These are phyloP conservation scores for Truncatella angustata DNA, from an alignment of 2,329 filamentous ascomycete species.

Conservation along the genomic window DNA sequence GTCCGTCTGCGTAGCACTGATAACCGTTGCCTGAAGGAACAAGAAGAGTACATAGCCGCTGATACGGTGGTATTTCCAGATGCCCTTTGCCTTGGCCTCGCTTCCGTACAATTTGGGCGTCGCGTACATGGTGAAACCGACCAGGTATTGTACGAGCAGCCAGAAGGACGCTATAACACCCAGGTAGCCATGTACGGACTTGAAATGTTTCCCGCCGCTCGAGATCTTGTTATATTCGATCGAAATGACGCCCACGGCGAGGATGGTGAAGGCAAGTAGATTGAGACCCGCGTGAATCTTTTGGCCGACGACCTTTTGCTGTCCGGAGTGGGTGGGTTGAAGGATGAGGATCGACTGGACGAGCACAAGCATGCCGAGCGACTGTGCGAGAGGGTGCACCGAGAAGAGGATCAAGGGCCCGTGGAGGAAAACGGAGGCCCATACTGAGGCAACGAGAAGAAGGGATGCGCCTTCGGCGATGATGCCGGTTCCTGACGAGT, in stretches of 20 bases:
- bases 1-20: slow-evolving; percentile 71
- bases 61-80: slow-evolving; percentile 88
- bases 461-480: slow-evolving; percentile 77
- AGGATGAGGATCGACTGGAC: slow-evolving; percentile 80
- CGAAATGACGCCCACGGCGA: slow-evolving; percentile 64
- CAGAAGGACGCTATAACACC: slow-evolving; percentile 73
- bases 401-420: slow-evolving; percentile 74
- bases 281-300: slow-evolving; percentile 70
- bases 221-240: slow-evolving; percentile 84
- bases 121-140: slow-evolving; percentile 83
- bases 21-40: slow-evolving; percentile 71
- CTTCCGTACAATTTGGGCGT: slow-evolving; percentile 69
- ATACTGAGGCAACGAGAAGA: slow-evolving; percentile 74
- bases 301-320: slow-evolving; percentile 66
- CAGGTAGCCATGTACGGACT: slow-evolving; percentile 76
- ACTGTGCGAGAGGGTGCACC: slow-evolving; percentile 74
- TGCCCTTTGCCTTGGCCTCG: slow-evolving; percentile 71
- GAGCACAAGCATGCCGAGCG: slow-evolving; percentile 68
- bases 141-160: slow-evolving; percentile 68
- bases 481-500: slow-evolving; percentile 68
- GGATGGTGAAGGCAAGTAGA: slow-evolving; percentile 57
- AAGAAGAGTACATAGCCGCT: slow-evolving; percentile 72
- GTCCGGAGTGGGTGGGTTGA: slow-evolving; percentile 78
- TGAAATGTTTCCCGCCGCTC: slow-evolving; percentile 69
- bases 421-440: slow-evolving; percentile 71